Evolutionary conservation across 805 yeast species (phyloP).

Genomic region (Candida germanica): DNA sequence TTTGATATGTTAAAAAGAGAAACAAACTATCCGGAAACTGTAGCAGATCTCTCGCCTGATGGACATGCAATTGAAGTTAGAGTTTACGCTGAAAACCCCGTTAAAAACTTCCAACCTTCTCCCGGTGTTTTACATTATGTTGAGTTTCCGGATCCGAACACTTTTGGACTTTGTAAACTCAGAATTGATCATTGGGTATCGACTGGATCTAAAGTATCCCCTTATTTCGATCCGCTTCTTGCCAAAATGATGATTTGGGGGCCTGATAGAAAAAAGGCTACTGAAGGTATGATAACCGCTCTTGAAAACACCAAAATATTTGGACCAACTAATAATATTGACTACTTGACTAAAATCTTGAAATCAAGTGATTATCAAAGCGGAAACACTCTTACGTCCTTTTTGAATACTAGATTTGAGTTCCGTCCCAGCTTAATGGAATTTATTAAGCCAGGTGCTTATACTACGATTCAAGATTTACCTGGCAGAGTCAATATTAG

Average conservation of each 20-base stretch:
- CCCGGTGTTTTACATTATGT: constrained; percentile 92
- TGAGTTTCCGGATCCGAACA: constrained; percentile 54
- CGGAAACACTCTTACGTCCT: constrained; percentile 78
- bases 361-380: constrained; percentile 75
- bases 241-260: constrained; percentile 97
- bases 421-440: constrained; percentile 72
- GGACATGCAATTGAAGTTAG: constrained; percentile 98
- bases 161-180: constrained; percentile 5
- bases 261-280: constrained; percentile 78
- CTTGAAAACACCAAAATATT: constrained; percentile 78
- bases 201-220: constrained; percentile 81
- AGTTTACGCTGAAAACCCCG: constrained; percentile 94
- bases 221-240: constrained; percentile 93
- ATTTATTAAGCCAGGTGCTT: constrained; percentile 63
- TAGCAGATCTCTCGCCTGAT: constrained; percentile 79
- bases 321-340: constrained; percentile 87
- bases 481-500: constrained; percentile 89
- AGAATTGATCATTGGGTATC: constrained; percentile 93
- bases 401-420: constrained; percentile 44
- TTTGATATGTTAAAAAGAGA: constrained; percentile 7
- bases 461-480: constrained; percentile 93
- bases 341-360: constrained; percentile 81
- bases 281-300: constrained; percentile 71
- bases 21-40: constrained; percentile 27
- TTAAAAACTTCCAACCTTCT: constrained; percentile 91